These are phyloP conservation scores for Panellus pusillus DNA, from an alignment of 768 basidiomycete species.

Conservation along the genomic window DNA sequence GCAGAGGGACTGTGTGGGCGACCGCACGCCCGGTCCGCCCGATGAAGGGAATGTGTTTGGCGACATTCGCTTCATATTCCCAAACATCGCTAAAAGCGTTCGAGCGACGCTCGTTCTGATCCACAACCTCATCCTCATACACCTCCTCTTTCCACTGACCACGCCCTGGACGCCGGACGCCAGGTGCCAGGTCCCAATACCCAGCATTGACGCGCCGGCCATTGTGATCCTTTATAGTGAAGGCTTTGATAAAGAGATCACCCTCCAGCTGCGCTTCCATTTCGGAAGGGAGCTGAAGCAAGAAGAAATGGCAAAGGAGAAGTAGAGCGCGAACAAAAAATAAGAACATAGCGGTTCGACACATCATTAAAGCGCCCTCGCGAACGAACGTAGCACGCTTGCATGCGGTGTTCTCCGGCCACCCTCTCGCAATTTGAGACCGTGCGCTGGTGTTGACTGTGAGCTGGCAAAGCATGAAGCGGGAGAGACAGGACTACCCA, in stretches of 20 bases:
- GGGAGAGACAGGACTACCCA: not conserved
- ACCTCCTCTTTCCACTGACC: not conserved
- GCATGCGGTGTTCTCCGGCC: not conserved
- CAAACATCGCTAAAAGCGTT: too few relatives aligned
- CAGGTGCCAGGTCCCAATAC: slow-evolving; percentile 4
- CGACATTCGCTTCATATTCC: too few relatives aligned
- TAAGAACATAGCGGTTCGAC: not conserved
- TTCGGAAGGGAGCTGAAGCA: not conserved
- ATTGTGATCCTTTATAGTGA: not conserved
- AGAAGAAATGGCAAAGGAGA: not conserved
- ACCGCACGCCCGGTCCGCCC: too few relatives aligned
- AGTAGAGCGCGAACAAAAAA: slow-evolving; percentile 2
- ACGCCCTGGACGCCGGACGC: not conserved
- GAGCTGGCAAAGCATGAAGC: not conserved
- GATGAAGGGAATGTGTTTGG: too few relatives aligned
- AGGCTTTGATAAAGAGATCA: not conserved
- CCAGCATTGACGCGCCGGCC: not conserved
- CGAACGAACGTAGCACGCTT: not conserved
- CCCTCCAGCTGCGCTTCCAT: not conserved
- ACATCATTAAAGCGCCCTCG: slow-evolving; percentile 7
- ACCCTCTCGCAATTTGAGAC: not conserved
- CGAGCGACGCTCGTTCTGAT: too few relatives aligned
- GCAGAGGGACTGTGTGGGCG: too few relatives aligned
- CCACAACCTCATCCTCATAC: too few relatives aligned
- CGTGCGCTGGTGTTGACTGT: not conserved